A percentile compares a stretch with the other conserved stretches of the same genome.
Conservation (phyloP, 2,329 filamentous ascomycete genomes). For the Penicillium sp. region DNA sequence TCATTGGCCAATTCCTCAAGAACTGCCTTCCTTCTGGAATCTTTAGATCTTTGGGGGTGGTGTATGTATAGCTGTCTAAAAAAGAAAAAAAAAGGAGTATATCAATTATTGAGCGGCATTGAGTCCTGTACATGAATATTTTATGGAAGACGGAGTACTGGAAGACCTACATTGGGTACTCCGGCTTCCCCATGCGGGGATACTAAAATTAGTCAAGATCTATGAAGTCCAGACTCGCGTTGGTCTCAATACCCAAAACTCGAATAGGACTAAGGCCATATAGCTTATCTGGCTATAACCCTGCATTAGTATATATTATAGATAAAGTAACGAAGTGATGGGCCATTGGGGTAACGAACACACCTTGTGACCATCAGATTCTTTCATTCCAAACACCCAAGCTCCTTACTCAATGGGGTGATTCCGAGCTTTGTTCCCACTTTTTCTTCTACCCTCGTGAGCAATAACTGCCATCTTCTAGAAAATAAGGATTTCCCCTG, state of each 20-base stretch:
- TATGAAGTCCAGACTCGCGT: not conserved
- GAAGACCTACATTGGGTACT: not conserved
- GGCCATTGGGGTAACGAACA: not conserved
- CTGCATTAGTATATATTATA: not conserved
- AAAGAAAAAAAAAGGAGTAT: too few species aligned
- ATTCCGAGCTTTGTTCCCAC: constrained; percentile 8
- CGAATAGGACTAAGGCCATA: not conserved
- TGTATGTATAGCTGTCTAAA: too few species aligned
- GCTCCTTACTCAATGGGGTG: constrained; percentile 13
- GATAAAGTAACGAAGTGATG: too few species aligned
- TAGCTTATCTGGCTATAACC: constrained; percentile 4
- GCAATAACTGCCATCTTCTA: not conserved
- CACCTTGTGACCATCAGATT: constrained; percentile 7
- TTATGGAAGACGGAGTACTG: not conserved
- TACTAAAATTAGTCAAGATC: not conserved
- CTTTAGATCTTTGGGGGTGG: not conserved
- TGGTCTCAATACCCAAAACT: not conserved
- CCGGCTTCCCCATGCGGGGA: not conserved
- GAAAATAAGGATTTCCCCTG: not conserved
- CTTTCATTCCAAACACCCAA: constrained; percentile 4
- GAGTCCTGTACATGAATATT: too few species aligned
- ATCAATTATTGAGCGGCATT: too few species aligned
- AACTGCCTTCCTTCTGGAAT: too few species aligned
- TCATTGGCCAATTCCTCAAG: constrained; percentile 6
- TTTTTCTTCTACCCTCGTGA: not conserved